phyloP scores from a whole-genome alignment of 352 stramenopile genomes.

The Phytophthora meadii region DNA sequence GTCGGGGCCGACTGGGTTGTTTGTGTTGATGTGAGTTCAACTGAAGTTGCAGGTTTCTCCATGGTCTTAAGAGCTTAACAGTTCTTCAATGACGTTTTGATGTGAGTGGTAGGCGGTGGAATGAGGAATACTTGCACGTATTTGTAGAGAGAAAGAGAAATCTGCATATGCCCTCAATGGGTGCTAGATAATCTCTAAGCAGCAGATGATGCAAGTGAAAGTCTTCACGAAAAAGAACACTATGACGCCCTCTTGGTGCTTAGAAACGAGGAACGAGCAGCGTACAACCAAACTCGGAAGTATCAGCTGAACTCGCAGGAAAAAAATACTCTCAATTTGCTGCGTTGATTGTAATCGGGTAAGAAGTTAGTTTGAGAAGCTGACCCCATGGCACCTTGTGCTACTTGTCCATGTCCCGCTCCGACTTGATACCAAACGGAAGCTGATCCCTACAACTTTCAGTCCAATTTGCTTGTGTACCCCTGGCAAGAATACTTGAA shows the following conservation, averaged over 20 bases:
- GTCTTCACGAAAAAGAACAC: conserved; percentile 8
- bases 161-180: not conserved
- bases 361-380: not conserved
- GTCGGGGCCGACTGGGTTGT: not conserved
- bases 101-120: not conserved
- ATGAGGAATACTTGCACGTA: not conserved
- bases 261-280: conserved; percentile 8
- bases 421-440: not conserved
- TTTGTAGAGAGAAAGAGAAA: conserved; percentile 1
- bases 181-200: not conserved
- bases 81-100: not conserved
- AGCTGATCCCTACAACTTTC: too few species aligned
- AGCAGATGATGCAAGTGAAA: conserved; percentile 9
- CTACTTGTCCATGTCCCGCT: not conserved
- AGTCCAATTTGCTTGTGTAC: too few species aligned
- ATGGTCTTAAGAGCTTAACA: not conserved
- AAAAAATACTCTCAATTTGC: not conserved
- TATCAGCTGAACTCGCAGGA: conserved; percentile 3
- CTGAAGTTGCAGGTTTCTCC: not conserved
- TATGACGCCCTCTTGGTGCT: not conserved
- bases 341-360: not conserved
- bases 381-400: not conserved
- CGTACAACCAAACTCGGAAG: not conserved
- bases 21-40: not conserved
- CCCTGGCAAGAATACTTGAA: too few species aligned